phyloP scores from a whole-genome alignment of 495 filamentous ascomycete genomes.

The Aspergillus leporis region DNA sequence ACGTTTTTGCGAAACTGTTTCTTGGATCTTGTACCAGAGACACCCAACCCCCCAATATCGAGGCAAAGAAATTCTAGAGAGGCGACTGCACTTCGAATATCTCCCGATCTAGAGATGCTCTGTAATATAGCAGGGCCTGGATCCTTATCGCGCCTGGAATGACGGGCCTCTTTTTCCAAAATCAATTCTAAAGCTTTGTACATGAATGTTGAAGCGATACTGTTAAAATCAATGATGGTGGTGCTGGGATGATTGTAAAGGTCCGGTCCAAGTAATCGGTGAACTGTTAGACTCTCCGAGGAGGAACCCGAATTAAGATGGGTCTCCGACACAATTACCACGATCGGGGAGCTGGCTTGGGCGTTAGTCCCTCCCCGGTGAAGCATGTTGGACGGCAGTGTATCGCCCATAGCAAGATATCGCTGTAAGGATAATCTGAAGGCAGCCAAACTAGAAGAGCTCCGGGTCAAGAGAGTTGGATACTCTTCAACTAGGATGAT shows the following conservation, averaged over 20 bases:
- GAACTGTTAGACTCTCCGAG: constrained; percentile 85
- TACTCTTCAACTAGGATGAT: constrained; percentile 93
- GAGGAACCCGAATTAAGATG: constrained; percentile 71
- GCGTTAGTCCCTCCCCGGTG: background rate
- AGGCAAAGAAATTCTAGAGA: constrained; percentile 88
- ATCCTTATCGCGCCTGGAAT: constrained; percentile 64
- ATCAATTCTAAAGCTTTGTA: constrained; percentile 77
- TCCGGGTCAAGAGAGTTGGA: constrained; percentile 74
- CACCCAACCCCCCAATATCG: constrained; percentile 71
- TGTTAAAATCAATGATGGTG: constrained; percentile 84
- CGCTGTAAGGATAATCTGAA: constrained; percentile 76
- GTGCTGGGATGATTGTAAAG: constrained; percentile 76
- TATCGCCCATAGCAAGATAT: constrained; percentile 59
- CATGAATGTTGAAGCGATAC: constrained; percentile 84
- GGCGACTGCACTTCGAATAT: constrained; percentile 87
- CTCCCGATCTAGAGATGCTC: constrained; percentile 76
- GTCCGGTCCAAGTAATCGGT: constrained; percentile 82
- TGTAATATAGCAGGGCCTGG: constrained; percentile 73
- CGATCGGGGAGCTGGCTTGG: constrained; percentile 63
- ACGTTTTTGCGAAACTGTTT: constrained; percentile 57
- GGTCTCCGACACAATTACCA: constrained; percentile 91
- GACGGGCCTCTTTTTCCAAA: constrained; percentile 75
- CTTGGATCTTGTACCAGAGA: constrained; percentile 54
- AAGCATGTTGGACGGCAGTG: constrained; percentile 42
- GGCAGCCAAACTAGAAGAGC: constrained; percentile 63